Base-by-base conservation (phyloP, 306 rosid genomes). In the Quercus parvula region DNA sequence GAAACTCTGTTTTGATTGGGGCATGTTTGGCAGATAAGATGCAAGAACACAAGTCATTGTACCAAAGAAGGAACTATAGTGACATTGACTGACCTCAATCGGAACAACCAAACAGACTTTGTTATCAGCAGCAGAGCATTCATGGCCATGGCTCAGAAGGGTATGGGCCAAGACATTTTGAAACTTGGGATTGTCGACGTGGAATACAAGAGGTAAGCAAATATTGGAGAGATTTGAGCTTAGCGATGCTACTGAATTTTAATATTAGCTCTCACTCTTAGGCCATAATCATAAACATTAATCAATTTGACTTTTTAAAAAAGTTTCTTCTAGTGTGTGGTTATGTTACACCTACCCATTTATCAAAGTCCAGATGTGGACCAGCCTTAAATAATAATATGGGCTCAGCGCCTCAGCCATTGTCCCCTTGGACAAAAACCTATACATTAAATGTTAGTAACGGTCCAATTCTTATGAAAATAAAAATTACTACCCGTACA, bases 81-180 rank as follows among this genome's bases (percentile, higher is more conserved):
- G 77, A 84, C 84, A 2, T 75, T 91, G 56, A 95, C 93, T 9
- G 99, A 95, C 86, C 90, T 90, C 38, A 95, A 90, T 70, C 52
- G 6, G 31, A 78, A 78, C 19, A 90, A 92, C 68, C 52, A 71
- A 44, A 90, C 93, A 41, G 98, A 88, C 4, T 90, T 95, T 78
- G 99, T 93, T 15, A 81, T 95, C 18, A 90, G 93, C 81, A 86
- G 86, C 75, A 91, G 87, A 80, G 98, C 92, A 25, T 93, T 95
- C 80, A 33, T 5, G 6, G 89, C 83, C 81, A 84, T 95, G 97
- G 97, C 98, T 81, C 84, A 63, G 4, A 82, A 84, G 76, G 97
- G 85, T 2, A 75, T 11, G 84, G 87, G 73, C 35, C 70, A 78
- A 52, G 71, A 84, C 46, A 58, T 89, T 72, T 44, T 91, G 83